Conservation (phyloP, 192 early-diverging fungal genomes). For the Linnemannia elongata region DNA sequence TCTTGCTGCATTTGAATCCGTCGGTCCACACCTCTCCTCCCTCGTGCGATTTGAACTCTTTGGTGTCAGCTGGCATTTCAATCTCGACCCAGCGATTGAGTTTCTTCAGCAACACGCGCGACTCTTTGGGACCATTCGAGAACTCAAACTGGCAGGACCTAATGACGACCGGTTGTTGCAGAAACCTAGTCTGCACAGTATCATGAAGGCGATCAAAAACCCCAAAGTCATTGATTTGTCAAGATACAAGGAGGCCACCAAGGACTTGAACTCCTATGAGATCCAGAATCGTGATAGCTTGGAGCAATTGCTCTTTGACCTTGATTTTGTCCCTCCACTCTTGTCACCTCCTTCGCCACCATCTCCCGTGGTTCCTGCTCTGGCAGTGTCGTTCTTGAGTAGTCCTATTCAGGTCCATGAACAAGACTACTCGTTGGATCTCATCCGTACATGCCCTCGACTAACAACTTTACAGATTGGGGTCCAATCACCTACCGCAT, state of each 20-base stretch:
- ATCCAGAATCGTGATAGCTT: slow-evolving; percentile 11
- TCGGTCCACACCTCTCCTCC: slow-evolving; percentile 11
- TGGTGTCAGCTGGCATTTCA: slow-evolving; percentile 39
- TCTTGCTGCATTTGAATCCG: slow-evolving; percentile 14
- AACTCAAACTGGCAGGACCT: slow-evolving; percentile 45
- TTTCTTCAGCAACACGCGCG: slow-evolving; percentile 29
- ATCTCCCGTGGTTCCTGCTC: neutral
- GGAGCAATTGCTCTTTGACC: slow-evolving; percentile 35
- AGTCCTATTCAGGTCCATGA: neutral
- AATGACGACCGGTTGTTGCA: slow-evolving; percentile 27
- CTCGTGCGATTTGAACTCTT: slow-evolving; percentile 39
- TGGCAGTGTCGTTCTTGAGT: neutral
- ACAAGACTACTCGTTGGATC: slow-evolving; percentile 11
- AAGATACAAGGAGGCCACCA: slow-evolving; percentile 40
- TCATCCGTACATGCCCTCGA: slow-evolving; percentile 13
- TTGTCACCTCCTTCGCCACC: neutral
- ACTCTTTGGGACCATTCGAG: slow-evolving; percentile 29
- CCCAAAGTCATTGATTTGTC: slow-evolving; percentile 42
- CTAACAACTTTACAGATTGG: slow-evolving; percentile 42
- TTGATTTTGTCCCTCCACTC: slow-evolving; percentile 23
- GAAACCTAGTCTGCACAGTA: slow-evolving; percentile 23
- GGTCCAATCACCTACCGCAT: slow-evolving; percentile 22
- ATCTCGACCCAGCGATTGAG: slow-evolving; percentile 21
- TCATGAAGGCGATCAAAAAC: slow-evolving; percentile 21
- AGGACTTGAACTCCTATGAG: slow-evolving; percentile 37